Percentiles rank a stretch among this genome's conserved stretches.
phyloP scores from a whole-genome alignment of 2,329 filamentous ascomycete species.

The Fusarium chuoi region DNA sequence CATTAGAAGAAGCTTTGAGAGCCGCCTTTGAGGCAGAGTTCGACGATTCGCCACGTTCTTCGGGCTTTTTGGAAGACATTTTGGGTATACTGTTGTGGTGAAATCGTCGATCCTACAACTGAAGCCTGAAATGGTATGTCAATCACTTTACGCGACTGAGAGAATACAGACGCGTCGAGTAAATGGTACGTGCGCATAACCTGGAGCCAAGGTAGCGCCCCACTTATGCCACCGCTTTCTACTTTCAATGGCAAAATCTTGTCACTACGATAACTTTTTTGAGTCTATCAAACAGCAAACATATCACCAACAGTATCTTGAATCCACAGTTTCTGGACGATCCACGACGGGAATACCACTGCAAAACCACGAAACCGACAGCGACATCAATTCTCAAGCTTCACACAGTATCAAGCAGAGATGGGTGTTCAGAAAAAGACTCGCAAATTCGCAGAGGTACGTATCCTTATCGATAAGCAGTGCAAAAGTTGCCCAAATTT shows the following conservation, averaged over 20 bases:
- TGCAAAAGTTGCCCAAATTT: slow-evolving; percentile 35
- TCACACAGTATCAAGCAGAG: slow-evolving; percentile 7
- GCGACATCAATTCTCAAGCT: not conserved
- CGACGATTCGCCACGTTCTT: slow-evolving; percentile 70
- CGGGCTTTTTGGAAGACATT: slow-evolving; percentile 62
- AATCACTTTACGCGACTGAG: slow-evolving; percentile 52
- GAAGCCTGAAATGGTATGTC: slow-evolving; percentile 29
- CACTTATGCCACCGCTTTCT: slow-evolving; percentile 45
- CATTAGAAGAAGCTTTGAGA: slow-evolving; percentile 61
- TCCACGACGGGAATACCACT: not conserved
- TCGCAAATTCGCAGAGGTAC: slow-evolving; percentile 83
- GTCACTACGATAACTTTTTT: slow-evolving; percentile 41
- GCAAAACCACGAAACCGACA: not conserved
- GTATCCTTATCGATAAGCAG: slow-evolving; percentile 47
- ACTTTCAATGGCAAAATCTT: slow-evolving; percentile 44
- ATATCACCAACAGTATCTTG: slow-evolving; percentile 20
- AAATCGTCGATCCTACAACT: slow-evolving; percentile 24
- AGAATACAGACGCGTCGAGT: slow-evolving; percentile 48
- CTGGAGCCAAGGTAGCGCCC: not conserved
- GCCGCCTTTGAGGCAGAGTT: slow-evolving; percentile 68
- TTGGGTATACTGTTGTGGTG: slow-evolving; percentile 22
- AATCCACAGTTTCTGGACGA: not conserved
- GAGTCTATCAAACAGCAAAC: slow-evolving; percentile 21
- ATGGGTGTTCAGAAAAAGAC: slow-evolving; percentile 94
- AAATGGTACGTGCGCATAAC: slow-evolving; percentile 44